A percentile compares a stretch with the other conserved stretches of the same genome.
Evolutionary conservation across 495 filamentous ascomycete genomes (phyloP).

Genomic region (Aspergillus steynii): DNA sequence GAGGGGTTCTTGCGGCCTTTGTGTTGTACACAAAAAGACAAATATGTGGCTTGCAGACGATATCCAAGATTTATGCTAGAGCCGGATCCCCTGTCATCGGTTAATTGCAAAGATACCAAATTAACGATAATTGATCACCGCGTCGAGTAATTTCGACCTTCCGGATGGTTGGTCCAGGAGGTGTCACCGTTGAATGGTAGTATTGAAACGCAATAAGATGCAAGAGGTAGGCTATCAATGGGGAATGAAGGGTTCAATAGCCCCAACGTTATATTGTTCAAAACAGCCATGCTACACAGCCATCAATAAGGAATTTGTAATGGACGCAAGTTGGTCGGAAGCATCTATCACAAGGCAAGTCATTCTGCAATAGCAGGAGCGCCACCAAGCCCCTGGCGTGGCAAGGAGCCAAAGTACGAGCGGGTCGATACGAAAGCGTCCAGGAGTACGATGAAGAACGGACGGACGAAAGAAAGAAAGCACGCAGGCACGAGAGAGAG

Average conservation of each 20-base stretch:
- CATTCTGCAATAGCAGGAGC: neutral
- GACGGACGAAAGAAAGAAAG: neutral
- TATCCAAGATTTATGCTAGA: neutral
- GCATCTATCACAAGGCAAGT: neutral
- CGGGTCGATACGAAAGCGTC: neutral
- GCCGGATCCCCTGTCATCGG: neutral
- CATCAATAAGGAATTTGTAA: neutral
- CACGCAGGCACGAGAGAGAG: too few species aligned
- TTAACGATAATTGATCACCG: neutral
- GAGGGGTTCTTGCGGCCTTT: neutral
- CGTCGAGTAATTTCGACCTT: neutral
- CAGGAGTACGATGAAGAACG: neutral
- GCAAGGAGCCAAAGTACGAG: neutral
- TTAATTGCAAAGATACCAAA: neutral
- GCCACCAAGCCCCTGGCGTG: neutral
- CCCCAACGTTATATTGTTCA: neutral
- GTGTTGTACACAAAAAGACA: neutral
- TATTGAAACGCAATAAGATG: neutral
- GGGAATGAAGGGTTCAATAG: neutral
- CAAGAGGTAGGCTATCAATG: neutral
- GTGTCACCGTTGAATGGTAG: neutral
- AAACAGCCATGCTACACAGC: neutral
- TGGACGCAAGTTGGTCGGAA: neutral
- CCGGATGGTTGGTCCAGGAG: neutral
- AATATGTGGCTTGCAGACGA: neutral